Evolutionary conservation across 1,284 basidiomycete species (phyloP), one percentile per base, ranked within the genome.

Genomic region (Xerocomus minutiporus): DNA sequence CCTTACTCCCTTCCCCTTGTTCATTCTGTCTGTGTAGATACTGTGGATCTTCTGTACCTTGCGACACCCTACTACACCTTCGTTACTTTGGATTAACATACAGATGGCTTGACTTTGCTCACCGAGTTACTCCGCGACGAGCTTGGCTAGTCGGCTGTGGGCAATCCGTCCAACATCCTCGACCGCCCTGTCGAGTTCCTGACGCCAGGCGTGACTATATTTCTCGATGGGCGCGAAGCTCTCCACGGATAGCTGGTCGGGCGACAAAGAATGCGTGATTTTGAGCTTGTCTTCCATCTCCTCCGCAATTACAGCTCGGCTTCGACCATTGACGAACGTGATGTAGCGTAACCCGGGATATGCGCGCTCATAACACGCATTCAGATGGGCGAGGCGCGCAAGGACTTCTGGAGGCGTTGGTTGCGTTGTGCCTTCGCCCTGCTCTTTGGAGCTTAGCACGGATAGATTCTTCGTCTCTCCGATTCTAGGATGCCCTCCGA

Each of bases 291-390:
- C 75, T 68, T 94, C 90, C 78, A 96, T 83, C 71, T 93, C 91
- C 57, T 82, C 77, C 43, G 84, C 83, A 59, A 96, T 85, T 44
- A 70, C 78, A 28, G 79, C 77, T 44, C 93, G 76, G 51, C 81
- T 79, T 52, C 93, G 79, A 32, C 91, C 91, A 64, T 93, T 91
- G 43, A 96, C 93, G 64, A 94, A 96, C 3, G 92, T 95, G 71
- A 95, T 89, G 65, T 91, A 96, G 26, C 87, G 77, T 55, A 96
- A 69, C 1, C 84, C 83, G 0, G 88, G 84, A 63, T 85, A 96
- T 48, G 73, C 73, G 26, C 66, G 72, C 66, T 92, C 89, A 64
- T 95, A 96, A 54, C 83, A 80, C 7, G 73, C 75, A 61, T 96
- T 96, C 47, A 96, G 78, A 59, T 84, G 77, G 35, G 65, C 75